phyloP scores from a whole-genome alignment of 208 protist species.

The Trypanosoma congolense region DNA sequence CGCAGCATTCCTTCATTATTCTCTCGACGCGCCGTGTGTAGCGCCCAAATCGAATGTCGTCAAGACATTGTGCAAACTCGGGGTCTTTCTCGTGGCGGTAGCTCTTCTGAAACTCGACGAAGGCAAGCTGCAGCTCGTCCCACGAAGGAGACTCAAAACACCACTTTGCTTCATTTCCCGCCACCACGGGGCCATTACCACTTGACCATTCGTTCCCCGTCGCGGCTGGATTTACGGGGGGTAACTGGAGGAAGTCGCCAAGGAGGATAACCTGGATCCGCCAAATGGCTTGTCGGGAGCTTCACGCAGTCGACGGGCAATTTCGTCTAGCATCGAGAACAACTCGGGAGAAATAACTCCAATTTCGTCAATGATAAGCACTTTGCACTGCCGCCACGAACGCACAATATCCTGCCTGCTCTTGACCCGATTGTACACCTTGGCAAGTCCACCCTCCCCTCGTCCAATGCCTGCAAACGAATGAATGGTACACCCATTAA shows the following conservation, averaged over 20 bases:
- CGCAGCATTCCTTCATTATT: slow-evolving; percentile 32
- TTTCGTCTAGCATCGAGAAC: slow-evolving; percentile 26
- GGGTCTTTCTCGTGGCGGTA: slow-evolving; percentile 38
- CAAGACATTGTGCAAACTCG: slow-evolving; percentile 37
- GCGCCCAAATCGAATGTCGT: slow-evolving; percentile 47
- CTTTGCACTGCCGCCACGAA: slow-evolving; percentile 20
- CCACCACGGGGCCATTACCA: neutral
- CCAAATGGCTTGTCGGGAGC: slow-evolving; percentile 35
- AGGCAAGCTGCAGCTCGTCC: slow-evolving; percentile 28
- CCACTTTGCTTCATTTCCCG: slow-evolving; percentile 28
- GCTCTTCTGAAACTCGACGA: slow-evolving; percentile 36
- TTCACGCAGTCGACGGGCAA: slow-evolving; percentile 25
- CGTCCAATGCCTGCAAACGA: slow-evolving; percentile 41
- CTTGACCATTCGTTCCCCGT: neutral
- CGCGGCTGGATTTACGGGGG: slow-evolving; percentile 14
- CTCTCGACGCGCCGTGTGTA: slow-evolving; percentile 47
- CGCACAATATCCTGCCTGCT: slow-evolving; percentile 22
- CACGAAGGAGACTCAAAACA: slow-evolving; percentile 52
- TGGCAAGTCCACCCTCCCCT: slow-evolving; percentile 24
- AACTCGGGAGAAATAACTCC: slow-evolving; percentile 21
- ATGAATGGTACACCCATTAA: slow-evolving; percentile 41
- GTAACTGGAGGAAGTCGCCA: slow-evolving; percentile 51
- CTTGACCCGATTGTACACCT: slow-evolving; percentile 19
- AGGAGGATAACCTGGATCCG: slow-evolving; percentile 41
- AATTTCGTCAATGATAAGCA: slow-evolving; percentile 58